A percentile compares a stretch with the other conserved stretches of the same genome.
phyloP scores from a whole-genome alignment of 495 filamentous ascomycete species.

The Aspergillus nanangensis region DNA sequence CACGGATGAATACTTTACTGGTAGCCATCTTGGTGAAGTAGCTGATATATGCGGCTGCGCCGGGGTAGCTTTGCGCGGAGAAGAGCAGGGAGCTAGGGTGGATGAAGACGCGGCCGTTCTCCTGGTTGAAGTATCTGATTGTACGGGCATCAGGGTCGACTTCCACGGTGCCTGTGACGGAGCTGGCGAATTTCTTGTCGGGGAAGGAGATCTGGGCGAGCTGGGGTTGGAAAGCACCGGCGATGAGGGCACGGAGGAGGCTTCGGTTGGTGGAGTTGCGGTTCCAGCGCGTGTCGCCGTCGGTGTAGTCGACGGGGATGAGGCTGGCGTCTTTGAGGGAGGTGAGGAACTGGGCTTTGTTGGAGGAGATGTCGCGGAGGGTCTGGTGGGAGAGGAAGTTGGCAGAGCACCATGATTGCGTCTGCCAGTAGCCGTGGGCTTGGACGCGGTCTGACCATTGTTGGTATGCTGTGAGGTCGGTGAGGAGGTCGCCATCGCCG shows the following conservation, averaged over 20 bases:
- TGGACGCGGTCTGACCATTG: conserved; percentile 66
- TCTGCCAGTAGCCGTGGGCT: conserved; percentile 51
- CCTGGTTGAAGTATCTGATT: conserved; percentile 87
- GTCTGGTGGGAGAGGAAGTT: conserved; percentile 85
- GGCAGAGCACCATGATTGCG: conserved; percentile 76
- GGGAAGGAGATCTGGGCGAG: conserved; percentile 87
- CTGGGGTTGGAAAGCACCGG: conserved; percentile 86
- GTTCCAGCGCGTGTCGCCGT: conserved; percentile 34
- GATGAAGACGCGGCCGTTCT: conserved; percentile 84
- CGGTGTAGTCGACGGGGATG: conserved; percentile 49
- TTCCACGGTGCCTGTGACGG: conserved; percentile 80
- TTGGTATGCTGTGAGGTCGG: conserved; percentile 78
- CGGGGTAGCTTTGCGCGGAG: conserved; percentile 67
- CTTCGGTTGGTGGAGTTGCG: conserved; percentile 48
- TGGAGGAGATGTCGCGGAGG: conserved; percentile 81
- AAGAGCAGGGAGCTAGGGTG: conserved; percentile 87
- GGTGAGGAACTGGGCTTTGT: conserved; percentile 76
- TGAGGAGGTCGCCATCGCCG: conserved; percentile 81
- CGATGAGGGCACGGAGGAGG: conserved; percentile 83
- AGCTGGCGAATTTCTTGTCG: conserved; percentile 88
- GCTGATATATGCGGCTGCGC: conserved; percentile 64
- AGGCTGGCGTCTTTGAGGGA: conserved; percentile 85
- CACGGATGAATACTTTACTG: conserved; percentile 81
- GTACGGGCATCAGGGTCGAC: conserved; percentile 87
- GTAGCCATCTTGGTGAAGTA: conserved; percentile 92